Conservation (phyloP, 225 moss, liverwort and hornwort species). For the Lunularia cruciata region DNA sequence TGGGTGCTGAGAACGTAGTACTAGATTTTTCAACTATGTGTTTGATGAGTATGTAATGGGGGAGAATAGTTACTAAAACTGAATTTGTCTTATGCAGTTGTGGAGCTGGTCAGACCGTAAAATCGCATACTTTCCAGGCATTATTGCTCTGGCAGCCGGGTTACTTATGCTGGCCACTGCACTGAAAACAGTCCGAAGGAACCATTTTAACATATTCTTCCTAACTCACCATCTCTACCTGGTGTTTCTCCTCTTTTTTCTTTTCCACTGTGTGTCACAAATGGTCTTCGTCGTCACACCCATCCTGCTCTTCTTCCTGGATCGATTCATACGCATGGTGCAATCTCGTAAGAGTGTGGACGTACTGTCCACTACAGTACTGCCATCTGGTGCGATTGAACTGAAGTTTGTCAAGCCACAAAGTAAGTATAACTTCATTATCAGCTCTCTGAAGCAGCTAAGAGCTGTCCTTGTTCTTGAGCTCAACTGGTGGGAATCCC, state of each 20-base stretch:
- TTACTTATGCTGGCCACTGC: slow-evolving; percentile 62
- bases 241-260: slow-evolving; percentile 50
- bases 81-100: neutral
- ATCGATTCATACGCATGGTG: slow-evolving; percentile 71
- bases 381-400: slow-evolving; percentile 64
- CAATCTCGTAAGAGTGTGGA: slow-evolving; percentile 64
- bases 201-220: slow-evolving; percentile 58
- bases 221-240: slow-evolving; percentile 66
- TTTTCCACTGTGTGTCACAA: slow-evolving; percentile 56
- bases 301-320: slow-evolving; percentile 81
- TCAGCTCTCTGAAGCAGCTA: no score
- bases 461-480: neutral
- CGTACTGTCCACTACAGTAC: slow-evolving; percentile 56
- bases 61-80: neutral
- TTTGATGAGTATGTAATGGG: neutral
- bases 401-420: slow-evolving; percentile 58
- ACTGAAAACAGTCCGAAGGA: slow-evolving; percentile 43
- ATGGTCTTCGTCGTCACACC: slow-evolving; percentile 55
- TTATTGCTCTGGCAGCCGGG: slow-evolving; percentile 50
- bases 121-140: slow-evolving; percentile 59
- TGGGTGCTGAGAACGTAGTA: no score
- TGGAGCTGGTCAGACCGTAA: slow-evolving; percentile 19
- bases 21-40: no score
- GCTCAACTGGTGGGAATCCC: neutral
- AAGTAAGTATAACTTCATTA: no score